phyloP scores from a whole-genome alignment of 176 grass and related monocot species.

The Hordeum vulgare region DNA sequence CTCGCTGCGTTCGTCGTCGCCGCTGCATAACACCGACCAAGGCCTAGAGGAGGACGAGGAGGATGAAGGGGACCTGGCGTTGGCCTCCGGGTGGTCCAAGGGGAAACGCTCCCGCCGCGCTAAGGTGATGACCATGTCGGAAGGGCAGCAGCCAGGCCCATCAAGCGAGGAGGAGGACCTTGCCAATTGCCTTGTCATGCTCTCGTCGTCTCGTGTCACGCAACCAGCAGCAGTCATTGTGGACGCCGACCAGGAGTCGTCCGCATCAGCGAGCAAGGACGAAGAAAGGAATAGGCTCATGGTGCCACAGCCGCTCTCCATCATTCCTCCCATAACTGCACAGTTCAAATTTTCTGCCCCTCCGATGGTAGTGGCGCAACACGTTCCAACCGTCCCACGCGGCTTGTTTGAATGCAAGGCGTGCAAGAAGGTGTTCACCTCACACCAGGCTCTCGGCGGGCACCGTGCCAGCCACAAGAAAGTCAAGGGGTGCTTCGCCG shows the following conservation, averaged over 20 bases:
- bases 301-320: slow-evolving; percentile 2
- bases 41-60: background rate
- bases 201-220: slow-evolving; percentile 17
- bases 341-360: background rate
- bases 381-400: slow-evolving; percentile 11
- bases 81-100: slow-evolving; percentile 36
- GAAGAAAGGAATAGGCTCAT: slow-evolving; percentile 4
- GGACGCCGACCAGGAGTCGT: slow-evolving; percentile 26
- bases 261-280: slow-evolving; percentile 23
- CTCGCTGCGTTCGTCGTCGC: background rate
- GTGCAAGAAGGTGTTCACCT: slow-evolving; percentile 83
- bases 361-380: background rate
- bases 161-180: slow-evolving; percentile 60
- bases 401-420: slow-evolving; percentile 78
- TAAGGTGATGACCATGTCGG: slow-evolving; percentile 3
- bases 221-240: background rate
- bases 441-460: slow-evolving; percentile 81
- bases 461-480: slow-evolving; percentile 90
- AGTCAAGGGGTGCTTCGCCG: slow-evolving; percentile 78
- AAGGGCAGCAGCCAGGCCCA: background rate
- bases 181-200: slow-evolving; percentile 59
- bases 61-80: background rate
- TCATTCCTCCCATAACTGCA: background rate
- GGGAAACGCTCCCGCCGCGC: slow-evolving; percentile 51
- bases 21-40: background rate